Base-by-base conservation (phyloP, 2,329 filamentous ascomycete genomes). In the Colletotrichum sp. region DNA sequence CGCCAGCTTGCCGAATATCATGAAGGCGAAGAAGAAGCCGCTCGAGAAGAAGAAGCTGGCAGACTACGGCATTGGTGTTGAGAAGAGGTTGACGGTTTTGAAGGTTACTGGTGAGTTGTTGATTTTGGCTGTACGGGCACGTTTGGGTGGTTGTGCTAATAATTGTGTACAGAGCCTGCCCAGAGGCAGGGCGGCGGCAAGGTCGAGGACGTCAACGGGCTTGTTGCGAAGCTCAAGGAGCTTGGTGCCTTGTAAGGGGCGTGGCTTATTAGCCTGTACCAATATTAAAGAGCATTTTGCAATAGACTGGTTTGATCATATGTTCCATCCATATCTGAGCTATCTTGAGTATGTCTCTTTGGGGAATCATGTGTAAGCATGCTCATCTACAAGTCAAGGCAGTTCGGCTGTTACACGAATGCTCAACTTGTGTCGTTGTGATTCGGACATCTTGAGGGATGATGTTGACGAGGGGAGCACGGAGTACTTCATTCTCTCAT, bases 21-120 rank as follows among this genome's bases (percentile, higher is more conserved):
- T 99, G 97, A 99, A 99, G 93, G 97, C 97, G 69, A 99, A 99
- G 94, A 99, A 99, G 95, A 99, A 99, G 94, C 95, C 95, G 83
- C 83, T 99, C 81, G 95, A 97, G 82, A 99, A 98, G 94, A 94
- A 95, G 90, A 95, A 91, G 79, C 85, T 98, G 84, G 90, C 89
- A 73, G 97, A 99, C 83, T 94, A 95, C 84, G 95, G 95, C 3
- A 86, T 98, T 59, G 93, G 96, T 81, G 91, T 91, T 68, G 90
- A 91, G 84, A 93, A 90, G 86, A 90, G 96, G 81, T 86, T 99
- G 84, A 98, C 97, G 92, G 95, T 95, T 71, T 82, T 99, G 80
- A 97, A 97, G 91, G 96, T 99, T 78, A 92, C 91, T 65, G 94
- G 94, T 95, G 86, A 82, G 92, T 89, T 32, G 10, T 24, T 32